Percentiles rank a stretch among this genome's conserved stretches.
phyloP scores from a whole-genome alignment of 1,284 basidiomycete genomes.

The Ceratobasidium sp. region DNA sequence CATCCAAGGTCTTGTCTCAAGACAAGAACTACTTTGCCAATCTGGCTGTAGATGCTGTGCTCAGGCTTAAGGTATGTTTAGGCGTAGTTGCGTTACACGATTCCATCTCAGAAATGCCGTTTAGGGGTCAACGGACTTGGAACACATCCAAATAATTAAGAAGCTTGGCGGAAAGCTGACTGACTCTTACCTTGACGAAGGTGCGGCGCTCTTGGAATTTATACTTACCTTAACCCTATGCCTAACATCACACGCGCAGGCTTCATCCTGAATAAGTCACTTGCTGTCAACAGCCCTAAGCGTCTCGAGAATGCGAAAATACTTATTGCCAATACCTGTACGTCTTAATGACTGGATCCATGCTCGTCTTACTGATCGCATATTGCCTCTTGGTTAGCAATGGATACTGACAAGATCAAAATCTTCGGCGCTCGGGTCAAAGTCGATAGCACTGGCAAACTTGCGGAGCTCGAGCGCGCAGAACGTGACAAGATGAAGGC shows the following conservation, averaged over 20 bases:
- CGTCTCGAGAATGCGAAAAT: slow-evolving; percentile 96
- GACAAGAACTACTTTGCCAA: slow-evolving; percentile 99
- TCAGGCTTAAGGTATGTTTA: slow-evolving; percentile 80
- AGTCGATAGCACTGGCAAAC: slow-evolving; percentile 94
- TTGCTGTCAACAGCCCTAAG: slow-evolving; percentile 95
- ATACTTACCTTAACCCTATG: slow-evolving; percentile 13
- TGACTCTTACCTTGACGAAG: slow-evolving; percentile 98
- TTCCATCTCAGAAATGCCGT: background rate
- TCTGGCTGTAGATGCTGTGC: slow-evolving; percentile 96
- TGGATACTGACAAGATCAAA: slow-evolving; percentile 99
- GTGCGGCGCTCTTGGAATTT: slow-evolving; percentile 55
- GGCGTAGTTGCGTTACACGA: background rate
- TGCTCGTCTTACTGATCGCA: background rate
- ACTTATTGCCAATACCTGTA: slow-evolving; percentile 96
- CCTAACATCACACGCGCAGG: slow-evolving; percentile 61
- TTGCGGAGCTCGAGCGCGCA: slow-evolving; percentile 97
- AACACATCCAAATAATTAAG: slow-evolving; percentile 99
- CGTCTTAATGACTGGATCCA: background rate
- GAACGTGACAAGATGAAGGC: slow-evolving; percentile 99
- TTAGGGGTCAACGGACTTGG: slow-evolving; percentile 93
- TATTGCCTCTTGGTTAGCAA: slow-evolving; percentile 64
- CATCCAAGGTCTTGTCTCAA: slow-evolving; percentile 95
- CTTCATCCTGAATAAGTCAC: slow-evolving; percentile 98
- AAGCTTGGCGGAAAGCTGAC: slow-evolving; percentile 98
- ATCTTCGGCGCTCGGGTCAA: slow-evolving; percentile 97